These are phyloP conservation scores for Moesziomyces globuligerus DNA, from an alignment of 1,284 basidiomycete species.

Conservation along the genomic window DNA sequence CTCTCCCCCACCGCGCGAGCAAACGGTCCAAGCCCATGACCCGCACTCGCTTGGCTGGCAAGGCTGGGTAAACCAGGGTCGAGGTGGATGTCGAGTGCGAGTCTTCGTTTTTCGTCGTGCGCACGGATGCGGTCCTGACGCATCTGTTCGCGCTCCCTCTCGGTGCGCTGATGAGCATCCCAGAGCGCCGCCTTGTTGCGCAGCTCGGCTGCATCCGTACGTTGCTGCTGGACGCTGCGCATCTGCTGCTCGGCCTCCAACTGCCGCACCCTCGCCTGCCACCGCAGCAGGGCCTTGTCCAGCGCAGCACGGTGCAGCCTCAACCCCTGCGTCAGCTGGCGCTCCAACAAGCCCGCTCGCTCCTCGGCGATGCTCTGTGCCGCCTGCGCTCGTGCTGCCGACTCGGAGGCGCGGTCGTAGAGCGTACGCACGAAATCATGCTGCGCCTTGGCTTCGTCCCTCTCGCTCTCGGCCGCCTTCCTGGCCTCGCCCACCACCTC, in stretches of 20 bases:
- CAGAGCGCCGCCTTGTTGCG: constrained; percentile 27
- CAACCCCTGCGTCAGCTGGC: constrained; percentile 17
- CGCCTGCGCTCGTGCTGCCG: constrained; percentile 2
- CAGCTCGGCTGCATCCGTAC: constrained; percentile 11
- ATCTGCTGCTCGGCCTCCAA: constrained; percentile 17
- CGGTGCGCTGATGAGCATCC: constrained; percentile 22
- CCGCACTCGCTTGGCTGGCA: neutral
- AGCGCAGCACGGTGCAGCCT: constrained; percentile 15
- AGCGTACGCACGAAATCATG: constrained; percentile 32
- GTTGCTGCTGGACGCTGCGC: neutral
- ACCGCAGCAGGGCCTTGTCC: constrained; percentile 1
- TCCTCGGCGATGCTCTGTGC: neutral
- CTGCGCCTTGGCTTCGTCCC: constrained; percentile 8
- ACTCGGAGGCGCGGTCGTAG: constrained; percentile 33
- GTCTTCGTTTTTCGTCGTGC: constrained; percentile 23
- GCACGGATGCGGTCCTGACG: constrained; percentile 7
- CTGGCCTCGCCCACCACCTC: constrained; percentile 4
- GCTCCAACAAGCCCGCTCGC: neutral
- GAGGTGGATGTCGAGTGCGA: too few species aligned
- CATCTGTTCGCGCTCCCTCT: constrained; percentile 10
- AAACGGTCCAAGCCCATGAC: constrained; percentile 19
- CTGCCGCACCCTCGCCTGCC: constrained; percentile 9
- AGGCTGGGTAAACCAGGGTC: too few species aligned
- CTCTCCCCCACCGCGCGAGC: neutral
- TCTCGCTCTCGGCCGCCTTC: constrained; percentile 1